Evolutionary conservation across 495 filamentous ascomycete species (phyloP).

Genomic region (Podospora didyma): DNA sequence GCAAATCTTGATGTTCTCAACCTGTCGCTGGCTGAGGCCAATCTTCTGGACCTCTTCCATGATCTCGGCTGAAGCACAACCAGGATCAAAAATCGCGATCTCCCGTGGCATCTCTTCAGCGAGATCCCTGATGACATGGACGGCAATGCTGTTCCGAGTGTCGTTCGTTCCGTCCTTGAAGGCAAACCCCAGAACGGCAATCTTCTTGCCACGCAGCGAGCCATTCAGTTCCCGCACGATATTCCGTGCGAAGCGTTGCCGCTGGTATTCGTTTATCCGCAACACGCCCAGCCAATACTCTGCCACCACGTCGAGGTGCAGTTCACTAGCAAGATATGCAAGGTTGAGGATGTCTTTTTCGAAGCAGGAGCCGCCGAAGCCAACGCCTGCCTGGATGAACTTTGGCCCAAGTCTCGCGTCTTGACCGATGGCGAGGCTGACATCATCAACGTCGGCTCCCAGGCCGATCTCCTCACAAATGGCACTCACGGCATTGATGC

Average conservation of each 20-base stretch:
- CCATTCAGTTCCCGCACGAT: constrained; percentile 65
- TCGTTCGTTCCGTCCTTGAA: constrained; percentile 84
- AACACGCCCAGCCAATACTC: constrained; percentile 73
- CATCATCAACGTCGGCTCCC: constrained; percentile 65
- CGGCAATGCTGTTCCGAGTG: constrained; percentile 67
- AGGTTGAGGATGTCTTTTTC: constrained; percentile 78
- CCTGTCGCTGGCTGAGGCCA: constrained; percentile 25
- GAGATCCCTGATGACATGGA: constrained; percentile 62
- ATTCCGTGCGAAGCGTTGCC: constrained; percentile 59
- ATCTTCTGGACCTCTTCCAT: constrained; percentile 38
- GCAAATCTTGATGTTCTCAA: constrained; percentile 36
- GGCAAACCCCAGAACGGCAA: constrained; percentile 71
- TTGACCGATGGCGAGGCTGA: constrained; percentile 63
- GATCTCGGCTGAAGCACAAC: constrained; percentile 44
- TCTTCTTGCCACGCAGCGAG: constrained; percentile 65
- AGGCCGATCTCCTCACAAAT: constrained; percentile 72
- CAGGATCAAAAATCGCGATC: constrained; percentile 74
- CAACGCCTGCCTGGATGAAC: constrained; percentile 74
- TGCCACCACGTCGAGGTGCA: constrained; percentile 68
- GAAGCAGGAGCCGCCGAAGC: constrained; percentile 82
- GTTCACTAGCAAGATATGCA: constrained; percentile 66
- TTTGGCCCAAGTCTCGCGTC: constrained; percentile 67
- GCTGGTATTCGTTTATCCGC: constrained; percentile 74
- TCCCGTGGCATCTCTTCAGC: constrained; percentile 58
- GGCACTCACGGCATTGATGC: constrained; percentile 74